These are phyloP conservation scores for Emergomyces africanus DNA, from an alignment of 2,329 filamentous ascomycete genomes.

Conservation along the genomic window DNA sequence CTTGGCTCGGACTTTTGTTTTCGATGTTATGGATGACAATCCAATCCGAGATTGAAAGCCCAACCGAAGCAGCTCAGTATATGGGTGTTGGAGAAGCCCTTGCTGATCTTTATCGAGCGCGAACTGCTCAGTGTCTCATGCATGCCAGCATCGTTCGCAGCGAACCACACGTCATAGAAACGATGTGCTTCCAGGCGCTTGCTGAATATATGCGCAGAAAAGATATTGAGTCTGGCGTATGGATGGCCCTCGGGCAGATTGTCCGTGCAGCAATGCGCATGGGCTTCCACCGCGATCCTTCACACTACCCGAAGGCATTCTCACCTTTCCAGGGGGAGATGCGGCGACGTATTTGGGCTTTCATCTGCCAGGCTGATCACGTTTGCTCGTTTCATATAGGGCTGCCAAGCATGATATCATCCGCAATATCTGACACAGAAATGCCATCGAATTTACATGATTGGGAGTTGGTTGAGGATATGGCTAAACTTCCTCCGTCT, in stretches of 20 bases:
- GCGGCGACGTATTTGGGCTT: slow-evolving; percentile 21
- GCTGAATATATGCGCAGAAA: slow-evolving; percentile 13
- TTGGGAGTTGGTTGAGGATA: slow-evolving; percentile 27
- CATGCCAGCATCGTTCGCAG: slow-evolving; percentile 15
- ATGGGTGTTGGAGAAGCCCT: not conserved
- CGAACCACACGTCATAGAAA: slow-evolving; percentile 18
- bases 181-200: slow-evolving; percentile 13
- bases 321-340: slow-evolving; percentile 24
- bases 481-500: slow-evolving; percentile 15
- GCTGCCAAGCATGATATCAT: slow-evolving; percentile 26
- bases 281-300: slow-evolving; percentile 31
- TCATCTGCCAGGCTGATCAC: slow-evolving; percentile 25
- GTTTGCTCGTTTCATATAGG: slow-evolving; percentile 11
- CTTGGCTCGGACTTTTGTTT: slow-evolving; percentile 3
- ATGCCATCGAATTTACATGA: slow-evolving; percentile 30
- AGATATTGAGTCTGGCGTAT: slow-evolving; percentile 13
- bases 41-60: not conserved
- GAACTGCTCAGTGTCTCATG: slow-evolving; percentile 17
- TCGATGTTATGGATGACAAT: not conserved
- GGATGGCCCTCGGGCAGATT: slow-evolving; percentile 18
- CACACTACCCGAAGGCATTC: slow-evolving; percentile 20
- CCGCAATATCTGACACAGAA: slow-evolving; percentile 25
- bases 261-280: slow-evolving; percentile 22
- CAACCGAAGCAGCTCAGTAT: not conserved
- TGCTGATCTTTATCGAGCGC: slow-evolving; percentile 1